phyloP scores from a whole-genome alignment of 768 basidiomycete species.

The Galerina marginata region DNA sequence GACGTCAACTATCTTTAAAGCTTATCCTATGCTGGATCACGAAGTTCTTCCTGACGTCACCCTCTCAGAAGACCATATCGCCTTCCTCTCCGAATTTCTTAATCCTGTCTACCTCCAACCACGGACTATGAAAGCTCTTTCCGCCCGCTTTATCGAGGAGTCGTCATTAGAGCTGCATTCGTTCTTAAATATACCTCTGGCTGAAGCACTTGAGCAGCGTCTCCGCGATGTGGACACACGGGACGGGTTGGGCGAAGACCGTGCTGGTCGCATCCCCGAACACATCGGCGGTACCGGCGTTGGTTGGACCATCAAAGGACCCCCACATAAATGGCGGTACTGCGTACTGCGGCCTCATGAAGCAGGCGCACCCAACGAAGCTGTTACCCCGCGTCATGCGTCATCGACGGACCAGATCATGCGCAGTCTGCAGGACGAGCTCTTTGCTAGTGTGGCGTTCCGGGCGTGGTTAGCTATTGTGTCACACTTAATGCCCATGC shows the following conservation, averaged over 20 bases:
- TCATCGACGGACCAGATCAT: conserved; percentile 63
- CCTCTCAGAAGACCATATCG: conserved; percentile 62
- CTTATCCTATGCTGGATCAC: conserved; percentile 52
- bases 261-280: conserved; percentile 60
- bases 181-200: conserved; percentile 77
- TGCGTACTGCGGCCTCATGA: conserved; percentile 59
- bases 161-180: conserved; percentile 89
- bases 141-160: conserved; percentile 81
- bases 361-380: conserved; percentile 43
- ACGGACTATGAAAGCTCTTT: conserved; percentile 80
- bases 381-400: conserved; percentile 58
- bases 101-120: conserved; percentile 90
- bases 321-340: conserved; percentile 96
- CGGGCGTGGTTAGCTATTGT: conserved; percentile 87
- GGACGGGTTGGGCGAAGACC: conserved; percentile 66
- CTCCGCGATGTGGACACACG: conserved; percentile 66
- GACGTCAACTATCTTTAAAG: conserved; percentile 62
- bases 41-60: conserved; percentile 55
- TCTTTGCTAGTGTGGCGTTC: conserved; percentile 84
- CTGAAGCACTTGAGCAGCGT: conserved; percentile 66
- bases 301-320: conserved; percentile 79
- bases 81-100: conserved; percentile 84
- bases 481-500: conserved; percentile 72
- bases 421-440: conserved; percentile 71
- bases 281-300: conserved; percentile 67